These are phyloP conservation scores for Suillus spraguei DNA, from an alignment of 768 basidiomycete species.

Conservation along the genomic window DNA sequence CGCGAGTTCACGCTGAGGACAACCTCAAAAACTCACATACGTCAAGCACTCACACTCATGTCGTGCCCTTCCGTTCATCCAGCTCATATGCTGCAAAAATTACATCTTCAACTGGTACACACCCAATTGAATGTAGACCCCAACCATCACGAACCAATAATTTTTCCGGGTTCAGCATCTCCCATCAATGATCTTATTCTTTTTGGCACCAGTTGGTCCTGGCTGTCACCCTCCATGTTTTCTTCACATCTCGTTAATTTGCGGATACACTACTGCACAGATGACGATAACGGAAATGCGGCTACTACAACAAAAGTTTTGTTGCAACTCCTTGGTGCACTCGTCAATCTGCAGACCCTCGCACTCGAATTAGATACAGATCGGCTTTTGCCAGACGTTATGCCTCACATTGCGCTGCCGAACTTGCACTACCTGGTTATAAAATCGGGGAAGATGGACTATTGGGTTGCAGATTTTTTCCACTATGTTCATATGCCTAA, in stretches of 20 bases:
- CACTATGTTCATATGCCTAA: neutral
- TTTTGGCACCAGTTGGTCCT: neutral
- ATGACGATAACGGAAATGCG: neutral
- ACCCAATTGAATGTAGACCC: neutral
- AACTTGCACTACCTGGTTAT: neutral
- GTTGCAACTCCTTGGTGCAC: neutral
- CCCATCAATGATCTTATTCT: neutral
- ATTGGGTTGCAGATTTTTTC: neutral
- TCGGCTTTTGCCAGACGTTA: neutral
- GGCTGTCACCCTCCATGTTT: neutral
- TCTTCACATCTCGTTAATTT: neutral
- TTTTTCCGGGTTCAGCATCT: constrained; percentile 1
- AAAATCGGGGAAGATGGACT: neutral
- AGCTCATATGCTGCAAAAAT: neutral
- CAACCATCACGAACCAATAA: neutral
- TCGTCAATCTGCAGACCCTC: neutral
- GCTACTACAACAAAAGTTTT: neutral
- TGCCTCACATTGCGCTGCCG: neutral
- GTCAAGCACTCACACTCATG: neutral
- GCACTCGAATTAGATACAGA: neutral
- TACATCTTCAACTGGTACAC: neutral
- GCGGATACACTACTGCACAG: neutral
- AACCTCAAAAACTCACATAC: neutral
- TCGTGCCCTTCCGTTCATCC: neutral
- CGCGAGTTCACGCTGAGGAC: neutral